Percentiles rank a stretch among this genome's conserved stretches.
phyloP scores from a whole-genome alignment of 306 rosid species.

The Hippophae tibetana region DNA sequence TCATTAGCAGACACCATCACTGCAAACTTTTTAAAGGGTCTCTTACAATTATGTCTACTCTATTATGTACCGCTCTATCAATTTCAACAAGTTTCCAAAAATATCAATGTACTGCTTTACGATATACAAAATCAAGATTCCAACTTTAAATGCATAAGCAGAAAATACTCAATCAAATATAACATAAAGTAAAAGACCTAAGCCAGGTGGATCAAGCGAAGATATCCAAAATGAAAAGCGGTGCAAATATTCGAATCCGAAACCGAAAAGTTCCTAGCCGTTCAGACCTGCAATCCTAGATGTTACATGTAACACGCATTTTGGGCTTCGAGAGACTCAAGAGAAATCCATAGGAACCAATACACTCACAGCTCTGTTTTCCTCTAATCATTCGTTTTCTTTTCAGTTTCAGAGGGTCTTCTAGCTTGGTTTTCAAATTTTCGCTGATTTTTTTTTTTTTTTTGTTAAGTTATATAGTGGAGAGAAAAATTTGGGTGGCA shows the following conservation, averaged over 20 bases:
- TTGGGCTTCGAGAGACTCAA: constrained; percentile 5
- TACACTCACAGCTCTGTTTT: neutral
- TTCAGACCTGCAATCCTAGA: constrained; percentile 12
- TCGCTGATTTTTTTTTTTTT: no score
- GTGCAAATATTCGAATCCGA: constrained; percentile 12
- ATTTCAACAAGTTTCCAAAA: no score
- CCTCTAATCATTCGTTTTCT: no score
- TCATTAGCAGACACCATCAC: constrained; percentile 73
- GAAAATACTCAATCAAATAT: constrained; percentile 4
- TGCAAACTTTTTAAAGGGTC: constrained; percentile 5
- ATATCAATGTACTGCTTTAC: constrained; percentile 4
- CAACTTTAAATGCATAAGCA: neutral
- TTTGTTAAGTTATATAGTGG: no score
- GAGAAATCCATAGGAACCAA: constrained; percentile 15
- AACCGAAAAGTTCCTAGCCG: constrained; percentile 15
- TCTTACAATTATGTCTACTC: no score
- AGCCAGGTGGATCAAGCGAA: constrained; percentile 11
- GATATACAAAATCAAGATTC: constrained; percentile 6
- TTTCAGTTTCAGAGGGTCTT: neutral
- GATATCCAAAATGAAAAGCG: constrained; percentile 24
- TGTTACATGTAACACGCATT: constrained; percentile 11
- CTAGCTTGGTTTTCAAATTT: no score
- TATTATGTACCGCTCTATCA: no score
- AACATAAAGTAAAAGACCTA: constrained; percentile 7
- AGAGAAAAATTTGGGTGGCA: constrained; percentile 42